Percentiles rank a stretch among this genome's conserved stretches.
These are phyloP conservation scores for Stropharia rugosoannulata DNA, from an alignment of 768 basidiomycete genomes.

Conservation along the genomic window DNA sequence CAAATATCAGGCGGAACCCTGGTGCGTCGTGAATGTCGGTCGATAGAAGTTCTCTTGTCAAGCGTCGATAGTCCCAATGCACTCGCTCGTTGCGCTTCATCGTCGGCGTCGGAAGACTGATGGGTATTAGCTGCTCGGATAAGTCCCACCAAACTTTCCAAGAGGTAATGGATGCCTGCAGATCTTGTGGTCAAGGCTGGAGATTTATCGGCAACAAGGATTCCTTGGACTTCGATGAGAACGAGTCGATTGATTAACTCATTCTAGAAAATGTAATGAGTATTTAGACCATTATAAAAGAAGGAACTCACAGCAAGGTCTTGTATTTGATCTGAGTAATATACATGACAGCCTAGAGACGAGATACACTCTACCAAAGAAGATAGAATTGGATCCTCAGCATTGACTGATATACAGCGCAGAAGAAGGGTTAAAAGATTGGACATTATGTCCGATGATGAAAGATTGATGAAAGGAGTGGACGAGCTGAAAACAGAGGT, in stretches of 20 bases:
- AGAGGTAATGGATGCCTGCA: constrained; percentile 67
- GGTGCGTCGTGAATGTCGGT: constrained; percentile 54
- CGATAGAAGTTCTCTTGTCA: constrained; percentile 22
- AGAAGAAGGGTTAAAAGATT: constrained; percentile 75
- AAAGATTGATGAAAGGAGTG: constrained; percentile 83
- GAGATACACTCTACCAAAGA: constrained; percentile 74
- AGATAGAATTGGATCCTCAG: constrained; percentile 64
- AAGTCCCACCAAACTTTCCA: constrained; percentile 70
- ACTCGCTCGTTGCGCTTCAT: background rate
- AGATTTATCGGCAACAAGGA: constrained; percentile 37
- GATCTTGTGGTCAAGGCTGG: constrained; percentile 41
- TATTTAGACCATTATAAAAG: background rate
- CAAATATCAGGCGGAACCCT: constrained; percentile 80
- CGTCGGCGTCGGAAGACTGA: constrained; percentile 23
- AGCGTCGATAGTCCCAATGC: constrained; percentile 10
- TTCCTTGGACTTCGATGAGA: constrained; percentile 65
- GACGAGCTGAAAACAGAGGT: constrained; percentile 81
- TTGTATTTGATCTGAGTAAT: constrained; percentile 95
- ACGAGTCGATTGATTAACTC: constrained; percentile 79
- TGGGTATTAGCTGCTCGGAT: constrained; percentile 60
- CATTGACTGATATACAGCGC: constrained; percentile 61
- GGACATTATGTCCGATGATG: constrained; percentile 85
- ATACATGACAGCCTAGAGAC: constrained; percentile 86
- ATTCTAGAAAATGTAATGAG: constrained; percentile 34
- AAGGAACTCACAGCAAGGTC: constrained; percentile 64